Percentiles rank a stretch among this genome's conserved stretches.
These are phyloP conservation scores for Chromera velia DNA, from an alignment of 73 alveolate genomes.

Conservation along the genomic window DNA sequence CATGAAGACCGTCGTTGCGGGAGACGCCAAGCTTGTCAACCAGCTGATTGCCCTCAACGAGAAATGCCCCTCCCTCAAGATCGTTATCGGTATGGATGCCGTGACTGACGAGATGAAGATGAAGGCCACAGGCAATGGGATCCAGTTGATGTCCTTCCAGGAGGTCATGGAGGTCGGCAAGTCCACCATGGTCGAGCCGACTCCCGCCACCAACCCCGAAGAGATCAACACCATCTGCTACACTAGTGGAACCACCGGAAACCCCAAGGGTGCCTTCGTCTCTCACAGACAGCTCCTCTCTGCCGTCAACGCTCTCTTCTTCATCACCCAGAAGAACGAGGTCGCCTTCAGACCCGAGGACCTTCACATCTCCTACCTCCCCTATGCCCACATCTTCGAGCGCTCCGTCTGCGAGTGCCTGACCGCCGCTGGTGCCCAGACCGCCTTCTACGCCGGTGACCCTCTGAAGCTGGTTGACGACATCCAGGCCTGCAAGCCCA, in stretches of 20 bases:
- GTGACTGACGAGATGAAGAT: constrained; percentile 2
- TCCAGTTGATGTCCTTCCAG: constrained; percentile 11
- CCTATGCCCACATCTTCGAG: constrained; percentile 83
- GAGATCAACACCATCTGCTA: constrained; percentile 74
- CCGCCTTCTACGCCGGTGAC: constrained; percentile 56
- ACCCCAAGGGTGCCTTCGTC: constrained; percentile 91
- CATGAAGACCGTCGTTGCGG: constrained; percentile 25
- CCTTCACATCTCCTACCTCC: constrained; percentile 69
- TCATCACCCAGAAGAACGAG: constrained; percentile 51
- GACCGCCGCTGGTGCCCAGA: constrained; percentile 53
- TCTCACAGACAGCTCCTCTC: constrained; percentile 59
- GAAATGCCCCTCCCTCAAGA: background rate
- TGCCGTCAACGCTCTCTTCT: too few relatives aligned
- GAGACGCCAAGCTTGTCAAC: background rate
- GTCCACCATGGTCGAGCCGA: background rate
- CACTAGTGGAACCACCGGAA: constrained; percentile 95
- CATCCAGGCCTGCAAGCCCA: constrained; percentile 68
- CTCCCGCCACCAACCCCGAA: constrained; percentile 44
- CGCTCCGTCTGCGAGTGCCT: constrained; percentile 52
- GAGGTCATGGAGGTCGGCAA: background rate
- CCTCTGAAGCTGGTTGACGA: constrained; percentile 51
- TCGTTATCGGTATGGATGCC: background rate
- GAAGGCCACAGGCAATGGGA: constrained; percentile 36
- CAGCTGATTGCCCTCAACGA: background rate
- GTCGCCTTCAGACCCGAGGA: too few relatives aligned